These are phyloP conservation scores for Ceriops decandra DNA, from an alignment of 345 rosid species.

Conservation along the genomic window DNA sequence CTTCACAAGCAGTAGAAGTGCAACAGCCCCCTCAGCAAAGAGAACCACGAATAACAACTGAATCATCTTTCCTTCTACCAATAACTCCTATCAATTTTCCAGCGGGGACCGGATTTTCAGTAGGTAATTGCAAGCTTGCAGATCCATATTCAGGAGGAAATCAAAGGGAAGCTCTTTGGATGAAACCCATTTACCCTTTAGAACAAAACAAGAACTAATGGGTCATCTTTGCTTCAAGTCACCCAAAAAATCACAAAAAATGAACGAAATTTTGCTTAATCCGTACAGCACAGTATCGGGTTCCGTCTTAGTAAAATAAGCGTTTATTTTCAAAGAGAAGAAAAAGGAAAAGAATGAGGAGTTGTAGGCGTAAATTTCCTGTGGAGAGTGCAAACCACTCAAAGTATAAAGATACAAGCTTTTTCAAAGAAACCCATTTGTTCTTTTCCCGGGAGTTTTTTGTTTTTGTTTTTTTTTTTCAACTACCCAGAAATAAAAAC, in stretches of 20 bases:
- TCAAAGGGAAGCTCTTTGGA: background rate
- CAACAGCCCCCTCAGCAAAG: slow-evolving; percentile 69
- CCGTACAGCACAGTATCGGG: too few species aligned
- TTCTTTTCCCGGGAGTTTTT: too few species aligned
- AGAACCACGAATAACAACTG: slow-evolving; percentile 78
- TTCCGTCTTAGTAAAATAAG: background rate
- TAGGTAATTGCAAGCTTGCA: background rate
- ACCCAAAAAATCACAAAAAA: background rate
- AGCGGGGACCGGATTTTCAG: background rate
- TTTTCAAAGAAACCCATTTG: background rate
- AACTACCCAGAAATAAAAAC: too few species aligned
- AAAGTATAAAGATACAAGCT: slow-evolving; percentile 20
- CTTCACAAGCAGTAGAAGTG: slow-evolving; percentile 68
- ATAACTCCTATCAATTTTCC: background rate
- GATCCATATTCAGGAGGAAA: background rate
- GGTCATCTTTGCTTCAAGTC: too few species aligned
- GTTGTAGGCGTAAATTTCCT: slow-evolving; percentile 20
- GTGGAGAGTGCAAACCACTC: slow-evolving; percentile 12
- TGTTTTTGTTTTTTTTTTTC: too few species aligned
- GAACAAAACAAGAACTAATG: too few species aligned
- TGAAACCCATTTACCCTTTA: too few species aligned
- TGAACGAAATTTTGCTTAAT: too few species aligned
- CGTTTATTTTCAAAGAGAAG: background rate
- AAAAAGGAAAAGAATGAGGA: background rate
- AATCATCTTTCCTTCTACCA: slow-evolving; percentile 51